Evolutionary conservation across 805 yeast genomes (phyloP).

Genomic region (Vanderwaltozyma yarrowii): DNA sequence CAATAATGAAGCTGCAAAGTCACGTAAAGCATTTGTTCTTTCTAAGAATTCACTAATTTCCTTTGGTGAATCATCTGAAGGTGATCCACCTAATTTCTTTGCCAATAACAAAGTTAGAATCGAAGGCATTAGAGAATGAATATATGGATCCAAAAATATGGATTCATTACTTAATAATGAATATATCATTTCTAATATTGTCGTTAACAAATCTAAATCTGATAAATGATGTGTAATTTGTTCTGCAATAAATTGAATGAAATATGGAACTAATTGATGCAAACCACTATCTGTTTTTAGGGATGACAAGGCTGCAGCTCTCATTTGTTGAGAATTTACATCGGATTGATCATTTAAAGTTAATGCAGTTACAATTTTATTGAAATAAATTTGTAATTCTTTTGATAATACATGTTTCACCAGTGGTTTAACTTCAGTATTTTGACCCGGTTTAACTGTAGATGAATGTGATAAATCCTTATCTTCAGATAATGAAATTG

Average conservation of each 20-base stretch:
- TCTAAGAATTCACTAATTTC: conserved; percentile 29
- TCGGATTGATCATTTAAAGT: conserved; percentile 42
- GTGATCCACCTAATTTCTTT: conserved; percentile 61
- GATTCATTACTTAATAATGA: conserved; percentile 76
- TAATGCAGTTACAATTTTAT: conserved; percentile 75
- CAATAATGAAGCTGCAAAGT: conserved; percentile 75
- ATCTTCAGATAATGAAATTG: conserved; percentile 13
- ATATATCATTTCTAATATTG: conserved; percentile 82
- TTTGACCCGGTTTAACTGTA: conserved; percentile 31
- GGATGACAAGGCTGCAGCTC: conserved; percentile 74
- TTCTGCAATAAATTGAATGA: conserved; percentile 92
- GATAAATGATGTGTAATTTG: conserved; percentile 82
- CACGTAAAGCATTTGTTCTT: conserved; percentile 55
- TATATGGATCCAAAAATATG: conserved; percentile 86
- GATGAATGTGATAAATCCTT: conserved; percentile 23
- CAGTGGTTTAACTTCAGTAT: conserved; percentile 67
- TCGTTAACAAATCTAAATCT: conserved; percentile 56
- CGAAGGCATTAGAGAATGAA: conserved; percentile 96
- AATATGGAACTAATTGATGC: conserved; percentile 93
- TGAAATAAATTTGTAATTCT: conserved; percentile 88
- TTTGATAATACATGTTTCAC: conserved; percentile 93
- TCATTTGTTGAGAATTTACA: conserved; percentile 34
- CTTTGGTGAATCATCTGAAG: conserved; percentile 21
- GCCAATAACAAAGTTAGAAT: conserved; percentile 82
- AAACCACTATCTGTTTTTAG: conserved; percentile 88